Evolutionary conservation across 2,329 filamentous ascomycete genomes (phyloP).

Genomic region (Metarhizium album): DNA sequence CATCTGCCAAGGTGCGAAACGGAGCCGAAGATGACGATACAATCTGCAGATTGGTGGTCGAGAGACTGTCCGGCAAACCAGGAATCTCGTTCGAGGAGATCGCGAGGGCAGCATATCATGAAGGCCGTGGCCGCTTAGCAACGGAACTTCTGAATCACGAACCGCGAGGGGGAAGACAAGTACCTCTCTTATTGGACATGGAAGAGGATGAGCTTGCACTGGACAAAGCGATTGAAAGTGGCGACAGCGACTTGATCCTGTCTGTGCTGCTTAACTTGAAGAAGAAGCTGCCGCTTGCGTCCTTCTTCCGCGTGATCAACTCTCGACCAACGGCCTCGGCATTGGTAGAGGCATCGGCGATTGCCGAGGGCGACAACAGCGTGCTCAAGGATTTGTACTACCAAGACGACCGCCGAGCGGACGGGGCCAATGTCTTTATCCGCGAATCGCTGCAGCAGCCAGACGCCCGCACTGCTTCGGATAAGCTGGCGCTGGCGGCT

Average conservation of each 20-base stretch:
- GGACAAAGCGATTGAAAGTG: constrained; percentile 92
- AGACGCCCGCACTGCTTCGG: constrained; percentile 57
- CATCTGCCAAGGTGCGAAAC: constrained; percentile 80
- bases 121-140: constrained; percentile 79
- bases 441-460: constrained; percentile 70
- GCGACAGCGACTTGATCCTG: constrained; percentile 86
- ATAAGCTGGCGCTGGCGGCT: constrained; percentile 80
- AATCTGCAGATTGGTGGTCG: constrained; percentile 77
- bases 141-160: constrained; percentile 90
- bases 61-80: constrained; percentile 74
- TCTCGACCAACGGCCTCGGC: constrained; percentile 75
- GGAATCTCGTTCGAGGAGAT: constrained; percentile 96
- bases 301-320: constrained; percentile 89
- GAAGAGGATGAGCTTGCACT: constrained; percentile 91
- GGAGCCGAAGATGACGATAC: constrained; percentile 79
- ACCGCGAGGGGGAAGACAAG: constrained; percentile 88
- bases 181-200: constrained; percentile 86
- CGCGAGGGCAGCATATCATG: constrained; percentile 84
- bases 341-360: constrained; percentile 75
- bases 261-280: constrained; percentile 81
- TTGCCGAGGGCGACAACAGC: constrained; percentile 58
- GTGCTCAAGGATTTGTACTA: constrained; percentile 95
- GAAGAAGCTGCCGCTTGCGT: constrained; percentile 79
- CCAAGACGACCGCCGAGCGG: constrained; percentile 83
- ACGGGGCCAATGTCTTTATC: constrained; percentile 80